Conservation (phyloP, 306 rosid genomes). For the Prunus armeniaca region DNA sequence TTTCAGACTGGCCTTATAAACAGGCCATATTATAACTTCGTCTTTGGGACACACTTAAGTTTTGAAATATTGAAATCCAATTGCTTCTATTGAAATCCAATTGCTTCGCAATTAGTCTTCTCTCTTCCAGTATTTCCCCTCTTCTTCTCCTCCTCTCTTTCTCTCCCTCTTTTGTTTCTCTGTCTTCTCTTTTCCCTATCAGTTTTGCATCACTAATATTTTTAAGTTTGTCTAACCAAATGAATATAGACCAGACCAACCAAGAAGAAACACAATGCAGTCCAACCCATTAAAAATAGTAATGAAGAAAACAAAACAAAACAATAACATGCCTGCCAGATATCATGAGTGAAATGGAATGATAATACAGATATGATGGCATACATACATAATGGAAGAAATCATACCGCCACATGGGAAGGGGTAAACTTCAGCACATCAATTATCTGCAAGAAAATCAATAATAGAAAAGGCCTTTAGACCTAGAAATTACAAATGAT, state of each 20-base stretch:
- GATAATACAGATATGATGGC: neutral
- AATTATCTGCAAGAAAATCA: slow-evolving; percentile 64
- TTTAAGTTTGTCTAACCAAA: neutral
- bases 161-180: neutral
- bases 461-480: slow-evolving; percentile 11
- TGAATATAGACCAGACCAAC: neutral
- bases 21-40: neutral
- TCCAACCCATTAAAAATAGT: slow-evolving; percentile 1
- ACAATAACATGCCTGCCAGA: neutral
- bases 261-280: neutral
- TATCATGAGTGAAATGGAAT: neutral
- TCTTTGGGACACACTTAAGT: neutral
- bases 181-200: neutral
- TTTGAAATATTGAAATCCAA: neutral
- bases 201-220: neutral
- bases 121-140: neutral
- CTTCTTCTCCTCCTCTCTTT: neutral
- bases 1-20: neutral
- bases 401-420: slow-evolving; percentile 92
- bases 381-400: neutral
- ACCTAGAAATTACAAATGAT: slow-evolving; percentile 1
- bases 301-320: neutral
- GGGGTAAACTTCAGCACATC: slow-evolving; percentile 87
- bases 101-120: neutral
- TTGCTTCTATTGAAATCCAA: neutral